Evolutionary conservation across 1,139 yeast genomes (phyloP), one percentile per base, ranked within the genome.

Genomic region (Saccharomyces hybrid): DNA sequence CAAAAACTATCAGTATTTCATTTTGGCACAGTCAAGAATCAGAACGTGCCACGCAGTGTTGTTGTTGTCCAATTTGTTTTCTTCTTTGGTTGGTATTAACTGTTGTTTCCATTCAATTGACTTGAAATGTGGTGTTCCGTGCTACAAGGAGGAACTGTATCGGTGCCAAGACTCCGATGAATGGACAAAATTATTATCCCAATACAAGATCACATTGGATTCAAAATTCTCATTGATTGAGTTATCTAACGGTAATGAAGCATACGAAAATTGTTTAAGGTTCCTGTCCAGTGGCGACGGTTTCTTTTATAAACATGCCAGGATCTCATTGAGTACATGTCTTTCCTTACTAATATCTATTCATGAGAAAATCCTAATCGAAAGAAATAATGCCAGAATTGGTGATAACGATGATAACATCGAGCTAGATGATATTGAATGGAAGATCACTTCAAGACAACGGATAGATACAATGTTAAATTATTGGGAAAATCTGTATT

Each of bases 41-140:
- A 78, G 97, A 64, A 87, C 97, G 0, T 80, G 91, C 64, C 95
- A 88, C 63, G 85, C 86, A 2, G 82, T 89, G 52, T 83, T 88
- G 63, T 77, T 86, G 64, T 75, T 90, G 20, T 84, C 89, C 54
- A 84, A 86, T 34, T 72, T 88, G 59, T 78, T 88, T 65, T 82
- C 90, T 0, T 79, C 88, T 2, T 75, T 86, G 59, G 80, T 84
- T 59, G 91, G 86, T 8, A 73, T 82, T n/a, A 79, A 80, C 16
- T 79, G 83, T 63, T 72, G 81, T 57, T 67, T 83, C 59, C 78
- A 77, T 54, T 78, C 82, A 14, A 75, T 78, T 28, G 84, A 84
- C 57, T 73, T 88, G 53, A 76, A 77, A 56, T 84, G 91, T 67
- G 97, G 97, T 16, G 79, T 68, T 14, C 72, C 87, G 44, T 86